Conservation (phyloP, 2,329 filamentous ascomycete species). For the Cladosporium cucumerinum region DNA sequence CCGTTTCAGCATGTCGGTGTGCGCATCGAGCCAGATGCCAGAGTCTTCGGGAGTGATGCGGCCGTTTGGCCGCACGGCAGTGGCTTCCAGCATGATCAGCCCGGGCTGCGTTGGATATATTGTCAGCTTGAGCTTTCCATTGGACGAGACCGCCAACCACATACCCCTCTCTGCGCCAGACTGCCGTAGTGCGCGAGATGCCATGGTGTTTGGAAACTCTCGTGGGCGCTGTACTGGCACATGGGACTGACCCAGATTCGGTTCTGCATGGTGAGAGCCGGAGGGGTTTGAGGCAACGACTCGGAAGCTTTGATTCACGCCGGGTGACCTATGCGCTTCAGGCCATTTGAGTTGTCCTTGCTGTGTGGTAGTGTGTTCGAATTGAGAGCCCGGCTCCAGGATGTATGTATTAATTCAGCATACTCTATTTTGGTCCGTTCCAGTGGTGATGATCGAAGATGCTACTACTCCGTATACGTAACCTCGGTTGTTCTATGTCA, state of each 20-base stretch:
- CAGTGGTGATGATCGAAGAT: too few species aligned
- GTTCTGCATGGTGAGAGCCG: constrained; percentile 57
- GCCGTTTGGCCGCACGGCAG: constrained; percentile 69
- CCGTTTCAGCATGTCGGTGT: constrained; percentile 67
- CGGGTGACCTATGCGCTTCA: not conserved
- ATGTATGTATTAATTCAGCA: too few species aligned
- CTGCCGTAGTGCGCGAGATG: constrained; percentile 45
- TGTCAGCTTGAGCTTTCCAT: not conserved
- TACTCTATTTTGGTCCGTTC: too few species aligned
- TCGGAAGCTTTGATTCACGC: not conserved
- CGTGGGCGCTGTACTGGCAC: constrained; percentile 64
- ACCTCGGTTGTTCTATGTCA: too few species aligned
- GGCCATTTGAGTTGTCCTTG: too few species aligned
- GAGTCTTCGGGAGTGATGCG: constrained; percentile 76
- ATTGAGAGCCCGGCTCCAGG: too few species aligned
- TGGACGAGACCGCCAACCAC: not conserved
- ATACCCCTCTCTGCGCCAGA: constrained; percentile 64
- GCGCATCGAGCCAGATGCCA: constrained; percentile 79
- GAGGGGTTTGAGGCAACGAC: not conserved
- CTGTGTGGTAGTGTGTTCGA: too few species aligned
- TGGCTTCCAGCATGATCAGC: constrained; percentile 74
- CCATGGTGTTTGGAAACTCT: constrained; percentile 67
- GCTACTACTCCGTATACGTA: too few species aligned
- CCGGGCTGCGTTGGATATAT: constrained; percentile 46
- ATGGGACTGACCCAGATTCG: constrained; percentile 62